Evolutionary conservation across 257 asterid species (phyloP).

Genomic region (Lavandula angustifolia): DNA sequence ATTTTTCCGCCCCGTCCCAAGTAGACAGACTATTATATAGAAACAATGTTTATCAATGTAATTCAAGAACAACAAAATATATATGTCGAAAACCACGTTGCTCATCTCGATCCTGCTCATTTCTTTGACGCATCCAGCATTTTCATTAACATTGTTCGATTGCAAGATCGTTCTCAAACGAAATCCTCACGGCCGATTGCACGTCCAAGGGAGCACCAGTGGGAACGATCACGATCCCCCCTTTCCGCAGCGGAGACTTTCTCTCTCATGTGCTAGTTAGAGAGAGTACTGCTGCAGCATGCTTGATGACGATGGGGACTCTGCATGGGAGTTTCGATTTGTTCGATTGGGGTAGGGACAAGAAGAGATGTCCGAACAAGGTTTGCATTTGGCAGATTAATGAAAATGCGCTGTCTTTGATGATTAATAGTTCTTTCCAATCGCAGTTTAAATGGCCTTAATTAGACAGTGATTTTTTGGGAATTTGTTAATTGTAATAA

Average conservation of each 20-base stretch:
- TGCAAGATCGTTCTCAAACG: background rate
- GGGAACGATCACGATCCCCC: background rate
- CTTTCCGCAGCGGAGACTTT: background rate
- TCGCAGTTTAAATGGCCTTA: slow-evolving; percentile 21
- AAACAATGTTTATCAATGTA: background rate
- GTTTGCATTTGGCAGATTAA: background rate
- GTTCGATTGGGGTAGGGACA: slow-evolving; percentile 22
- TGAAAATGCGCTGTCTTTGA: background rate
- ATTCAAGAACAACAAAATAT: background rate
- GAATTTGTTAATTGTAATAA: background rate
- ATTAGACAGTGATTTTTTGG: too few species aligned
- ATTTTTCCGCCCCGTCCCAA: too few species aligned
- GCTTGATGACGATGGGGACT: slow-evolving; percentile 13
- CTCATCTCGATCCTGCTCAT: background rate
- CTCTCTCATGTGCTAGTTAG: slow-evolving; percentile 5
- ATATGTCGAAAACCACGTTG: background rate
- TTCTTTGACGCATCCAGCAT: background rate
- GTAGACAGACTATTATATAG: background rate
- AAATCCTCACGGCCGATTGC: background rate
- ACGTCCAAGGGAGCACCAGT: slow-evolving; percentile 8
- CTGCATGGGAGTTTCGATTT: slow-evolving; percentile 9
- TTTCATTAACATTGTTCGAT: slow-evolving; percentile 3
- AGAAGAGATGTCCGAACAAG: background rate
- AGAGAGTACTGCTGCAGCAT: slow-evolving; percentile 5
- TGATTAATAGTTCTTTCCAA: background rate